A percentile compares a stretch with the other conserved stretches of the same genome.
Evolutionary conservation across 192 early-diverging fungal genomes (phyloP).

Genomic region (Coemansia sp.): DNA sequence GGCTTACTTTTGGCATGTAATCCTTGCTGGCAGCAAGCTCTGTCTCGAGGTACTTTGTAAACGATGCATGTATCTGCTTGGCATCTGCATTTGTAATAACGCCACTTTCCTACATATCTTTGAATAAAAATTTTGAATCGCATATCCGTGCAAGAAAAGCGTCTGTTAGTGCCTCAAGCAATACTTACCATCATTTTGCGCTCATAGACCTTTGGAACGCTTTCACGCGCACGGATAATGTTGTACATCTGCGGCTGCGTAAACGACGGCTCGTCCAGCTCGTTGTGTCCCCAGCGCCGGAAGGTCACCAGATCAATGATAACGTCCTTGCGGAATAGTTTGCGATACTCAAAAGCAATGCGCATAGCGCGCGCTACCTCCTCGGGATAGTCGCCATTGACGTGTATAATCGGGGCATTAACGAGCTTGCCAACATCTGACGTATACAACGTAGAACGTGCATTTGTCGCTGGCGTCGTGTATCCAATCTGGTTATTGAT

Average conservation of each 20-base stretch:
- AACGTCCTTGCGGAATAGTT: conserved; percentile 92
- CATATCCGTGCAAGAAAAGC: background rate
- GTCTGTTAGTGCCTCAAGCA: background rate
- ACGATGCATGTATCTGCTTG: conserved; percentile 21
- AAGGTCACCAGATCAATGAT: conserved; percentile 94
- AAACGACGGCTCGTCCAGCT: conserved; percentile 95
- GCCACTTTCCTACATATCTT: conserved; percentile 16
- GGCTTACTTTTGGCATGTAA: conserved; percentile 34
- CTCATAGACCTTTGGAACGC: conserved; percentile 86
- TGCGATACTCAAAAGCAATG: conserved; percentile 87
- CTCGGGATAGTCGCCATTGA: conserved; percentile 93
- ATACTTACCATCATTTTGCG: conserved; percentile 61
- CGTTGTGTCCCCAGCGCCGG: conserved; percentile 97
- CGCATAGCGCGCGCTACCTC: conserved; percentile 85
- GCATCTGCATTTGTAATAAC: conserved; percentile 34
- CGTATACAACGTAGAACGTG: conserved; percentile 86
- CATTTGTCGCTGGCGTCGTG: conserved; percentile 94
- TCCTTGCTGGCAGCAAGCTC: conserved; percentile 47
- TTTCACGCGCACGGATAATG: conserved; percentile 80
- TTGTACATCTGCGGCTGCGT: conserved; percentile 98
- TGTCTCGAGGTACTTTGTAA: conserved; percentile 37
- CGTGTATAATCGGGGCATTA: conserved; percentile 92
- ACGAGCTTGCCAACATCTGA: conserved; percentile 97
- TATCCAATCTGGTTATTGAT: conserved; percentile 99
- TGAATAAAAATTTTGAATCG: background rate